phyloP scores from a whole-genome alignment of 306 rosid species.

The Medicago ruthenica region DNA sequence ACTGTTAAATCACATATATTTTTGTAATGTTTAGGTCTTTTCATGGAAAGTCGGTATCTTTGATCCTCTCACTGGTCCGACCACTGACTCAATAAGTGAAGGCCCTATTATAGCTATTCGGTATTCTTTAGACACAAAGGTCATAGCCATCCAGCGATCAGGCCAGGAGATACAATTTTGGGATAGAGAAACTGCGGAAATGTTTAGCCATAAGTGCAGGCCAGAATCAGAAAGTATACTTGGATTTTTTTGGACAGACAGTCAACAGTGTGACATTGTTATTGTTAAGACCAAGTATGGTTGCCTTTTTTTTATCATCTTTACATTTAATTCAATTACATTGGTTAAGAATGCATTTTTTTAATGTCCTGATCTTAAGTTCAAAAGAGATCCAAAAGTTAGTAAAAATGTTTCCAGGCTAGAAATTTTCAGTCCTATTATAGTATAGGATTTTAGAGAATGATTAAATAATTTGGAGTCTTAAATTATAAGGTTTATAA shows the following conservation, averaged over 20 bases:
- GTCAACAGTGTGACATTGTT: slow-evolving; percentile 80
- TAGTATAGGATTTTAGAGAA: slow-evolving; percentile 30
- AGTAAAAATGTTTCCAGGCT: slow-evolving; percentile 11
- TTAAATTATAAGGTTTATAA: not conserved
- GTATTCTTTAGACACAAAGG: slow-evolving; percentile 79
- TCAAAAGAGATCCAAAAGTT: slow-evolving; percentile 36
- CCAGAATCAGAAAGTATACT: slow-evolving; percentile 84
- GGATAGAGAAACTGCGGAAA: slow-evolving; percentile 79
- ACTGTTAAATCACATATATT: slow-evolving; percentile 25
- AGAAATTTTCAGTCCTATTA: slow-evolving; percentile 17
- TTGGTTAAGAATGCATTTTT: slow-evolving; percentile 23
- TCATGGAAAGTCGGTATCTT: slow-evolving; percentile 91
- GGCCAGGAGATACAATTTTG: slow-evolving; percentile 76
- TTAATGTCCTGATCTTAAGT: slow-evolving; percentile 2
- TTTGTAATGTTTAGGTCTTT: slow-evolving; percentile 61
- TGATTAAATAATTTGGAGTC: slow-evolving; percentile 16
- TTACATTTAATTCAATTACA: slow-evolving; percentile 27
- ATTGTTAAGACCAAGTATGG: slow-evolving; percentile 86
- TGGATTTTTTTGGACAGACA: slow-evolving; percentile 98
- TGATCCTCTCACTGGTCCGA: slow-evolving; percentile 67
- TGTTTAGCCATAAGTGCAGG: slow-evolving; percentile 79
- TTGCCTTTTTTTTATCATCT: slow-evolving; percentile 21
- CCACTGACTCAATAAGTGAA: slow-evolving; percentile 72
- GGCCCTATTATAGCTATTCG: slow-evolving; percentile 86
- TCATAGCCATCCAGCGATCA: slow-evolving; percentile 85